Conservation (phyloP, 768 basidiomycete genomes). For the Lentinula guzmanii region DNA sequence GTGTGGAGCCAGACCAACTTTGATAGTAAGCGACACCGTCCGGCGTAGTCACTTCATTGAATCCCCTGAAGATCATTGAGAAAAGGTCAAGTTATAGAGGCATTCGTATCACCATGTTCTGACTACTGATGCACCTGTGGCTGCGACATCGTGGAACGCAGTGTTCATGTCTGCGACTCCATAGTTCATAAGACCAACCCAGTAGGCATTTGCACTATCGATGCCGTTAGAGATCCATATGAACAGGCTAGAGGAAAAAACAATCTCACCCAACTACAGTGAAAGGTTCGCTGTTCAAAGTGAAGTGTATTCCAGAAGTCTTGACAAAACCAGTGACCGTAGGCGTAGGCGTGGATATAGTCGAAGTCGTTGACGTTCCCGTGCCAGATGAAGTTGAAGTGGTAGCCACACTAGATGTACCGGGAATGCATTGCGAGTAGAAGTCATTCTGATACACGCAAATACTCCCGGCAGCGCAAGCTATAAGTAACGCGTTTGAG, state of each 20-base stretch:
- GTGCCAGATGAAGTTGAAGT: conserved; percentile 10
- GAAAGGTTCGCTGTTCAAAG: conserved; percentile 28
- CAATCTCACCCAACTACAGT: conserved; percentile 31
- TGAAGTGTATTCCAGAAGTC: conserved; percentile 33
- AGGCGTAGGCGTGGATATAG: conserved; percentile 8
- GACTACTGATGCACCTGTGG: conserved; percentile 44
- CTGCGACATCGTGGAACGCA: conserved; percentile 48
- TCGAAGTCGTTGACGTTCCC: conserved; percentile 7
- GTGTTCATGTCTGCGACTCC: conserved; percentile 42
- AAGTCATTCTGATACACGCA: conserved; percentile 24
- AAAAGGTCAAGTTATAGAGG: conserved; percentile 1
- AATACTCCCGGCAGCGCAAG: conserved; percentile 24
- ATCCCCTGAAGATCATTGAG: conserved; percentile 27
- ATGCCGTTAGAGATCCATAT: not conserved
- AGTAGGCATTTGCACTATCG: conserved; percentile 47
- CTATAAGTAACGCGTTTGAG: conserved; percentile 9
- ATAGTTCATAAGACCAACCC: conserved; percentile 45
- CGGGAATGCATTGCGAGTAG: conserved; percentile 28
- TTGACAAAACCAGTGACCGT: conserved; percentile 23
- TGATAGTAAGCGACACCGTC: conserved; percentile 44
- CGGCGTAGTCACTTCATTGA: conserved; percentile 47
- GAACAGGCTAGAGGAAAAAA: not conserved
- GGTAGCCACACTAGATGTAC: not conserved
- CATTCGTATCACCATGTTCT: conserved; percentile 16
- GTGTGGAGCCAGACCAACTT: conserved; percentile 41